Conservation (phyloP, 441 rosid genomes). For the Francoa sonchifolia region DNA sequence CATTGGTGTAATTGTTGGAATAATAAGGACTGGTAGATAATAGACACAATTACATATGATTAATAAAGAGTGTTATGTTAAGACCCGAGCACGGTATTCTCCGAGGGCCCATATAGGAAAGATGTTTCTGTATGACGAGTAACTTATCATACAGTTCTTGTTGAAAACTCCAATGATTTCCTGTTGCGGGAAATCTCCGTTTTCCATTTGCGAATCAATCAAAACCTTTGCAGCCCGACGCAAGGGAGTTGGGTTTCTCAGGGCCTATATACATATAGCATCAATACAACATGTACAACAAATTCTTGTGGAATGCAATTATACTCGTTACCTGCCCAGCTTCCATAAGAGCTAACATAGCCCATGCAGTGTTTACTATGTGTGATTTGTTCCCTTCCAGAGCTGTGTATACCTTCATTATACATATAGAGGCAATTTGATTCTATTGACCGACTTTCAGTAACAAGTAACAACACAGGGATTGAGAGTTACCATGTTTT, state of each 20-base stretch:
- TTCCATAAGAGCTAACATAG: conserved; percentile 62
- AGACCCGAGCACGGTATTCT: neutral
- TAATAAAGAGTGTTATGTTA: too few relatives aligned
- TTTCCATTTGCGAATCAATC: conserved; percentile 32
- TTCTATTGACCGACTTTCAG: neutral
- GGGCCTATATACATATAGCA: conserved; percentile 14
- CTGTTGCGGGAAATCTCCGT: conserved; percentile 19
- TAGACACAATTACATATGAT: too few relatives aligned
- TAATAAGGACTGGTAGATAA: too few relatives aligned
- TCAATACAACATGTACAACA: neutral
- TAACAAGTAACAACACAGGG: neutral
- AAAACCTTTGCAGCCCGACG: conserved; percentile 40
- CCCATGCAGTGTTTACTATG: conserved; percentile 72
- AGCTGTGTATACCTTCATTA: conserved; percentile 33
- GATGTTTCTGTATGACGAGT: neutral
- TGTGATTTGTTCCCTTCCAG: conserved; percentile 52
- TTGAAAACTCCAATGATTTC: conserved; percentile 4
- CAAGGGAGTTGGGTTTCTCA: conserved; percentile 37
- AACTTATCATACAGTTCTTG: conserved; percentile 1
- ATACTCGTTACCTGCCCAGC: conserved; percentile 42
- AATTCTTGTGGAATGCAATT: neutral
- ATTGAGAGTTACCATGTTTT: conserved; percentile 39
- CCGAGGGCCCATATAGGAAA: conserved; percentile 4
- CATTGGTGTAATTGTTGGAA: too few relatives aligned
- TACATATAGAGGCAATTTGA: neutral